A percentile compares a stretch with the other conserved stretches of the same genome.
Conservation (phyloP, 345 rosid genomes). For the Litchi chinensis region DNA sequence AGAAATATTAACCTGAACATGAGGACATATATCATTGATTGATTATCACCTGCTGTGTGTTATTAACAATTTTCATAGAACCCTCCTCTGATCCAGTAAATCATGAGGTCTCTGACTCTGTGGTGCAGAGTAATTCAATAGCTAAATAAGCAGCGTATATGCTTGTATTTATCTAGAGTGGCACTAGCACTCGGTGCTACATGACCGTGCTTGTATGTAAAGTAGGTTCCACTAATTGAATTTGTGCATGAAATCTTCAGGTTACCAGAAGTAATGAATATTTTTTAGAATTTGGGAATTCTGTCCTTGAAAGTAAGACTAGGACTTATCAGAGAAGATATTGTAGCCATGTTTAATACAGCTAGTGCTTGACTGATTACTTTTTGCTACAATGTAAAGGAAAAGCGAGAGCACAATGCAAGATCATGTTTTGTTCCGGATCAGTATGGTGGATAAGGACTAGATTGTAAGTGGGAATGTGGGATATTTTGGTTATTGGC, state of each 20-base stretch:
- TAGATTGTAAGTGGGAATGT: not conserved
- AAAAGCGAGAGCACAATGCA: not conserved
- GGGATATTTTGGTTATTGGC: not conserved
- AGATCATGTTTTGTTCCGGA: not conserved
- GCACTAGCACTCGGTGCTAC: not conserved
- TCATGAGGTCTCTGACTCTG: not conserved
- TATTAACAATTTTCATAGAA: not conserved
- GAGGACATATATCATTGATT: not conserved
- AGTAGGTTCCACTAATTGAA: constrained; percentile 8
- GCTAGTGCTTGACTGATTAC: not conserved
- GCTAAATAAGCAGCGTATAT: not conserved
- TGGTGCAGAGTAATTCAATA: not conserved
- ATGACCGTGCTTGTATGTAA: not conserved
- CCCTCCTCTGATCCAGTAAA: not conserved
- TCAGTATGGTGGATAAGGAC: not conserved
- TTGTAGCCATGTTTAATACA: not conserved
- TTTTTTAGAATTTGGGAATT: not conserved
- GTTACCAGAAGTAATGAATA: not conserved
- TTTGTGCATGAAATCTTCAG: not conserved
- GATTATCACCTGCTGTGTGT: not conserved
- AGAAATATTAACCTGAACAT: not conserved
- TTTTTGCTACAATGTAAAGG: not conserved
- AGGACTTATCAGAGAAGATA: not conserved
- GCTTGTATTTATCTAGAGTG: not conserved
- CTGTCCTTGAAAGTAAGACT: not conserved